A percentile compares a stretch with the other conserved stretches of the same genome.
phyloP scores from a whole-genome alignment of 495 filamentous ascomycete species.

The Penicillium riverlandense region DNA sequence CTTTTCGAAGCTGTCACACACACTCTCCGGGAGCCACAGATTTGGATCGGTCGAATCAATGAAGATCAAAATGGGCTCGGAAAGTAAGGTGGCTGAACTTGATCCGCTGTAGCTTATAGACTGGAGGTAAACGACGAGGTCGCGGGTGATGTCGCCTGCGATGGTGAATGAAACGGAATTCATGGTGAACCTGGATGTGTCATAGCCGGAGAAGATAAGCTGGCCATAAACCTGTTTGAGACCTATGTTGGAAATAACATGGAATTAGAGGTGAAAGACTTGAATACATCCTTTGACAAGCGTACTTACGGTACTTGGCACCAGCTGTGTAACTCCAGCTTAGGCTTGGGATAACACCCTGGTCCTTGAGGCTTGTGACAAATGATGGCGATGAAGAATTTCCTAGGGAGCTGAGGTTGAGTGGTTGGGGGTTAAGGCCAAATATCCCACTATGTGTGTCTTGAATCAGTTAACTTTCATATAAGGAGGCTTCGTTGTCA shows the following conservation, averaged over 20 bases:
- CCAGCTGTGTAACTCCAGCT: constrained; percentile 65
- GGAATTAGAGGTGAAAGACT: background rate
- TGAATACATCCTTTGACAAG: constrained; percentile 1
- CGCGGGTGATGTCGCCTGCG: constrained; percentile 25
- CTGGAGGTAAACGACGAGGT: constrained; percentile 47
- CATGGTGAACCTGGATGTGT: constrained; percentile 47
- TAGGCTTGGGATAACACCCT: constrained; percentile 49
- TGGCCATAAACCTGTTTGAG: constrained; percentile 46
- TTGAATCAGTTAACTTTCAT: background rate
- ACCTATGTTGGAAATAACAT: constrained; percentile 9
- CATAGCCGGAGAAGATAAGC: constrained; percentile 58
- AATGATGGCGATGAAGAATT: constrained; percentile 14
- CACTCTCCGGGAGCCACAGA: constrained; percentile 55
- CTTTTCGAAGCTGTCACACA: constrained; percentile 57
- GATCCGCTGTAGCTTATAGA: constrained; percentile 33
- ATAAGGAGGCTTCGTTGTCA: background rate
- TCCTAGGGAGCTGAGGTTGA: constrained; percentile 12
- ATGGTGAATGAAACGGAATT: constrained; percentile 50
- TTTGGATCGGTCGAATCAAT: constrained; percentile 64
- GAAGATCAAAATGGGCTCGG: constrained; percentile 28
- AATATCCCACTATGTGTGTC: constrained; percentile 6
- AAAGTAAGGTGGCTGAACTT: constrained; percentile 31
- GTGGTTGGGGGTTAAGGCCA: constrained; percentile 10
- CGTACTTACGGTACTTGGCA: constrained; percentile 48
- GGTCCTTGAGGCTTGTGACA: constrained; percentile 27